Conservation (phyloP, 768 basidiomycete genomes). For the Coprinellus micaceus region DNA sequence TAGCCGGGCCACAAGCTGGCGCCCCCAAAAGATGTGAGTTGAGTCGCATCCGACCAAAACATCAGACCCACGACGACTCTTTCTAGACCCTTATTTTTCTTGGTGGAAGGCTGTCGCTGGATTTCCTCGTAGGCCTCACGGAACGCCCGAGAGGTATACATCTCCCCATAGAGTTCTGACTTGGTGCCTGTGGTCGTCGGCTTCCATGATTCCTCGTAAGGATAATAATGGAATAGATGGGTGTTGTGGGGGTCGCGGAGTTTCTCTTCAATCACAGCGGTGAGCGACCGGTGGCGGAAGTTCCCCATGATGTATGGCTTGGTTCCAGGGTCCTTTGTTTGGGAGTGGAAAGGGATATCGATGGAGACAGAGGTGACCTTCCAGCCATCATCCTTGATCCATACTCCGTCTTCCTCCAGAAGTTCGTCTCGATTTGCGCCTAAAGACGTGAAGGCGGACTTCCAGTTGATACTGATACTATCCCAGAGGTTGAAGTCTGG, state of each 20-base stretch:
- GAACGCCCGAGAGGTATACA: slow-evolving; percentile 13
- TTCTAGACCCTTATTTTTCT: slow-evolving; percentile 11
- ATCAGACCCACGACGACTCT: slow-evolving; percentile 21
- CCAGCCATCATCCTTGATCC: slow-evolving; percentile 3
- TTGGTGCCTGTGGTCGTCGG: not conserved
- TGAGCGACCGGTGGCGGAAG: not conserved
- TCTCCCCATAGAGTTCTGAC: slow-evolving; percentile 12
- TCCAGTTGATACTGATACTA: not conserved
- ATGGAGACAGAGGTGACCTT: not conserved
- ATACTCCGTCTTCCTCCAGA: not conserved
- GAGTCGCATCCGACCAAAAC: slow-evolving; percentile 22
- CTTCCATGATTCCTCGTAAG: not conserved
- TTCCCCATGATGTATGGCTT: not conserved
- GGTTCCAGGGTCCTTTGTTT: not conserved
- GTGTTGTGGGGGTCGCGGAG: not conserved
- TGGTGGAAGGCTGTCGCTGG: not conserved
- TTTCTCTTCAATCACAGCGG: not conserved
- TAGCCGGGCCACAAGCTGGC: slow-evolving; percentile 19
- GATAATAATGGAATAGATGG: not conserved
- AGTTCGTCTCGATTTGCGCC: slow-evolving; percentile 1
- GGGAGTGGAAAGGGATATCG: not conserved
- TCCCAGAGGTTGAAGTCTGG: not conserved
- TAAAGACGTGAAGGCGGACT: not conserved
- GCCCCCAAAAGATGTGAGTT: slow-evolving; percentile 14
- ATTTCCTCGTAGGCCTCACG: not conserved